Evolutionary conservation across 2,329 filamentous ascomycete species (phyloP).

Genomic region (Trichoderma simmonsii): DNA sequence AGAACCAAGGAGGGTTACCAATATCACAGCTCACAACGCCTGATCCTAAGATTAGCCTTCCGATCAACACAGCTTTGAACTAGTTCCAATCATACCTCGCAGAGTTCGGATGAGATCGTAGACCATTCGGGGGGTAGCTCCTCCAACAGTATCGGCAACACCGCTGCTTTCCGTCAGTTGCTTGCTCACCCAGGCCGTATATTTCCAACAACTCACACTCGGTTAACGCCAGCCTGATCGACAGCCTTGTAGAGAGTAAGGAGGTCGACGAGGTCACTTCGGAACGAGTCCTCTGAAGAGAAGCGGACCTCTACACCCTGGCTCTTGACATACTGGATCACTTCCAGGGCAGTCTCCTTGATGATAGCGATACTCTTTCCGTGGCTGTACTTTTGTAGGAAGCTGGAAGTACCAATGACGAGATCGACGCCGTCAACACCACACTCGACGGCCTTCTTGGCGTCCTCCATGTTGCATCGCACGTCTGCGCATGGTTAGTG

Average conservation of each 20-base stretch:
- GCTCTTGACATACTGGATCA: constrained; percentile 79
- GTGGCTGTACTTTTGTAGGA: constrained; percentile 80
- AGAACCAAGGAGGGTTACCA: too few relatives aligned
- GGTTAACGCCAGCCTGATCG: constrained; percentile 76
- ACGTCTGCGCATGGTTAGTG: too few relatives aligned
- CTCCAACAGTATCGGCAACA: constrained; percentile 59
- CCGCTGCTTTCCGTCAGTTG: constrained; percentile 40
- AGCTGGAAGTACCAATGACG: constrained; percentile 76
- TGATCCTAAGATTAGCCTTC: too few relatives aligned
- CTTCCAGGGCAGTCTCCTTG: constrained; percentile 72
- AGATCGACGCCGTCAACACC: constrained; percentile 72
- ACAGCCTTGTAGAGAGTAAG: constrained; percentile 79
- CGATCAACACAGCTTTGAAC: too few relatives aligned
- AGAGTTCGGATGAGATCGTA: constrained; percentile 82
- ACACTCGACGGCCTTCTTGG: background rate
- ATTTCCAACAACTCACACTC: constrained; percentile 46
- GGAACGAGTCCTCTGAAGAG: constrained; percentile 65
- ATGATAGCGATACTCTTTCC: constrained; percentile 85
- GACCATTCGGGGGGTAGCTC: constrained; percentile 78
- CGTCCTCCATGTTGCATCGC: background rate
- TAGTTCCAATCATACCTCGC: constrained; percentile 44
- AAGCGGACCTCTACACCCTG: constrained; percentile 34
- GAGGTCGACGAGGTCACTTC: constrained; percentile 61
- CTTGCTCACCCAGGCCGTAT: too few relatives aligned
- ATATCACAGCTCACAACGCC: too few relatives aligned